A percentile compares a stretch with the other conserved stretches of the same genome.
Conservation (phyloP, 2,329 filamentous ascomycete species). For the Aspergillus neoniger region DNA sequence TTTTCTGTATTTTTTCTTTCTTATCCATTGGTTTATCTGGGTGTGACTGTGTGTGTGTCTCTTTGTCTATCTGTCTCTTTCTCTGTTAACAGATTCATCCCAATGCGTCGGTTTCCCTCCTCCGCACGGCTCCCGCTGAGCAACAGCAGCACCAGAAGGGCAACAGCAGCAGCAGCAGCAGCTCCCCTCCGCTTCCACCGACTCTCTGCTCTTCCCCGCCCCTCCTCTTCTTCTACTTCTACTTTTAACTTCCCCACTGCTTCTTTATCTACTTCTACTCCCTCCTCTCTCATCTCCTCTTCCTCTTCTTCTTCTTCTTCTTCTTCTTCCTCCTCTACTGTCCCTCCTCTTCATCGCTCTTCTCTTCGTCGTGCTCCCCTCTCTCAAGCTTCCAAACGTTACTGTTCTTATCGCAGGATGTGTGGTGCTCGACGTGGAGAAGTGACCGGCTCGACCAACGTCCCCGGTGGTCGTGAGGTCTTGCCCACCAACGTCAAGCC, state of each 20-base stretch:
- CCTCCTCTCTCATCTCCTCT: constrained; percentile 28
- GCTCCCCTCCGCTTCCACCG: constrained; percentile 4
- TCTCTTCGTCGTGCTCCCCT: constrained; percentile 29
- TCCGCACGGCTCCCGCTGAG: constrained; percentile 38
- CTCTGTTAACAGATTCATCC: no score
- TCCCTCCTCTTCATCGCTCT: constrained; percentile 23
- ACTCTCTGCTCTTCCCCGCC: neutral
- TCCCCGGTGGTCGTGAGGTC: constrained; percentile 73
- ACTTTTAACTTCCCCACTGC: constrained; percentile 23
- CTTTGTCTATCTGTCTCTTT: no score
- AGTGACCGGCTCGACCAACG: constrained; percentile 57
- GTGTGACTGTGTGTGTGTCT: no score
- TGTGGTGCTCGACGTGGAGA: constrained; percentile 70
- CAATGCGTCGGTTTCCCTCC: constrained; percentile 38
- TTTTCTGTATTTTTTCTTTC: constrained; percentile 14
- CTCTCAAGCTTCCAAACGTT: constrained; percentile 47
- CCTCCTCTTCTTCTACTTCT: constrained; percentile 14
- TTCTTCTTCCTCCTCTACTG: constrained; percentile 24
- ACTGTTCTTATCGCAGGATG: constrained; percentile 74
- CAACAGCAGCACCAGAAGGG: constrained; percentile 25
- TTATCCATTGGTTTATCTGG: constrained; percentile 8
- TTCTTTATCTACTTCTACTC: constrained; percentile 27
- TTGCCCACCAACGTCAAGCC: constrained; percentile 90
- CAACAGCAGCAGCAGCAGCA: constrained; percentile 19
- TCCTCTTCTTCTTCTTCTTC: constrained; percentile 21